These are phyloP conservation scores for Malus sylvestris DNA, from an alignment of 306 rosid genomes.

Conservation along the genomic window DNA sequence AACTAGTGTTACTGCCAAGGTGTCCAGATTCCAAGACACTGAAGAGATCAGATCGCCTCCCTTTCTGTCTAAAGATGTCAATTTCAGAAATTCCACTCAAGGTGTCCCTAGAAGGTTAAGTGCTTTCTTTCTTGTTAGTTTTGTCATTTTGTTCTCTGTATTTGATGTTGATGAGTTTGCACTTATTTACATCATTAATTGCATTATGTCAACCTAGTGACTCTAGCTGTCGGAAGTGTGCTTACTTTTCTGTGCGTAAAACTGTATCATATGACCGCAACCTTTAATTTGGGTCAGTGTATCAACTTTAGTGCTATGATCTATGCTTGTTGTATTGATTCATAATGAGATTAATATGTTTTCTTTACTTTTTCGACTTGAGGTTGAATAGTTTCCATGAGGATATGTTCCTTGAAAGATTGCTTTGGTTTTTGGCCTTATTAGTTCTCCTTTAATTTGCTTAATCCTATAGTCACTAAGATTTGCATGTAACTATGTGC, in stretches of 20 bases:
- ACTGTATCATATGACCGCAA: not conserved
- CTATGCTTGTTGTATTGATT: not conserved
- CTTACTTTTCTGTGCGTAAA: not conserved
- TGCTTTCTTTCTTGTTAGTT: not conserved
- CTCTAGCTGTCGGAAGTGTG: not conserved
- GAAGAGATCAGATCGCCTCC: slow-evolving; percentile 38
- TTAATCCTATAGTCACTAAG: slow-evolving; percentile 12
- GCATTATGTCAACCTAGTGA: not conserved
- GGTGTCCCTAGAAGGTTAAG: slow-evolving; percentile 27
- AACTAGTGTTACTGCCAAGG: slow-evolving; percentile 34
- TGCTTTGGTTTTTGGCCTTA: not conserved
- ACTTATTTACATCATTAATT: not conserved
- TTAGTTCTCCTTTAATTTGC: slow-evolving; percentile 10
- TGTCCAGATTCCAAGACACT: slow-evolving; percentile 36
- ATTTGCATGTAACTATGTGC: slow-evolving; percentile 20
- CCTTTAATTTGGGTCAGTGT: not conserved
- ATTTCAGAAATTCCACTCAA: slow-evolving; percentile 30
- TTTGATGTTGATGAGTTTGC: not conserved
- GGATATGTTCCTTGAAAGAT: not conserved
- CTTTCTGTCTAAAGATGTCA: slow-evolving; percentile 28
- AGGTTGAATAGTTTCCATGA: not conserved
- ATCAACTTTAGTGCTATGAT: not conserved
- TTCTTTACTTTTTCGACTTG: not conserved
- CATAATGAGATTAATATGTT: not conserved
- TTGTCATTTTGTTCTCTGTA: not conserved